Percentiles rank a stretch among this genome's conserved stretches.
Conservation (phyloP, 257 asterid genomes). For the Catharanthus roseus region DNA sequence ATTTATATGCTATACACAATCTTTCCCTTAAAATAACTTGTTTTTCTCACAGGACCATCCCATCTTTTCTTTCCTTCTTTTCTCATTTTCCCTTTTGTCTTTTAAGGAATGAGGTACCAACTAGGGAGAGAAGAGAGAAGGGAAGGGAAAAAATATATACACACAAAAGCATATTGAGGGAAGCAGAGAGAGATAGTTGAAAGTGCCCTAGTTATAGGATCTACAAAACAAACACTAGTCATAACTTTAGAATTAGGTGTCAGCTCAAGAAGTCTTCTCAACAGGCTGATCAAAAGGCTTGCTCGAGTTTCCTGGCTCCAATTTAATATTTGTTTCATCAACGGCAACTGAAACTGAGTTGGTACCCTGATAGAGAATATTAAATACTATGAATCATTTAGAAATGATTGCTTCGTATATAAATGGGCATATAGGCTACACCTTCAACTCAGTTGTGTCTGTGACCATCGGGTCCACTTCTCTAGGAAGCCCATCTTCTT, state of each 20-base stretch:
- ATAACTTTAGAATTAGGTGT: not conserved
- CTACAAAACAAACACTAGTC: not conserved
- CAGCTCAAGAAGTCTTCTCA: conserved; percentile 13
- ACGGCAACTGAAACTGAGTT: conserved; percentile 18
- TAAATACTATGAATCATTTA: not conserved
- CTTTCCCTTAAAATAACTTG: too few relatives aligned
- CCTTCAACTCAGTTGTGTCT: conserved; percentile 29
- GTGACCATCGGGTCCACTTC: conserved; percentile 19
- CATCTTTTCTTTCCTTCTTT: not conserved
- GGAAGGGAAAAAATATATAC: not conserved
- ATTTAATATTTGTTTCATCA: conserved; percentile 24
- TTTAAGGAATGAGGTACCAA: too few relatives aligned
- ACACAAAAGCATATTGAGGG: not conserved
- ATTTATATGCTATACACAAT: too few relatives aligned
- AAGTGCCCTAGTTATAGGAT: not conserved
- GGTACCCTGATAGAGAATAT: conserved; percentile 26
- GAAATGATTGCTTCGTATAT: conserved; percentile 2
- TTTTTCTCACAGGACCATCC: not conserved
- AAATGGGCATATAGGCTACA: conserved; percentile 8
- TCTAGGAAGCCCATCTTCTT: conserved; percentile 22
- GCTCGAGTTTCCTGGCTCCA: conserved; percentile 30
- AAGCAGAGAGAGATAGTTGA: not conserved
- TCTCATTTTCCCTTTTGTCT: too few relatives aligned
- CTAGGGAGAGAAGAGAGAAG: not conserved
- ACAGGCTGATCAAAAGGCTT: conserved; percentile 29